Base-by-base conservation (phyloP, 225 moss, liverwort and hornwort species). In the Marchantia polymorpha region DNA sequence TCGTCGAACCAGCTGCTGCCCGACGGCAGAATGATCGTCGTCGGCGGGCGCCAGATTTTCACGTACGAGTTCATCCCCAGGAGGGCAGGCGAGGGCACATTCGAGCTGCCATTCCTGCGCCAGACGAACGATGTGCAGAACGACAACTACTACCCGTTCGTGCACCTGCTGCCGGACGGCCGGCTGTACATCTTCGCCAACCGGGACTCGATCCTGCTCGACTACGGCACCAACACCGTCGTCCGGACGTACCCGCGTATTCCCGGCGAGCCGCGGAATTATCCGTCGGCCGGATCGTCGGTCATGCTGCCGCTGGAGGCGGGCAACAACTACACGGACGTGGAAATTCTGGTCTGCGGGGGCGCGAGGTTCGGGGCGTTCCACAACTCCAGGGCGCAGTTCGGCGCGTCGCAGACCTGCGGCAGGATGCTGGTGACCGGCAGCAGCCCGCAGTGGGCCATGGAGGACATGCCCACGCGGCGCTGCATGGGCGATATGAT, bases 401-500 rank as follows among this genome's bases (percentile, higher is more conserved):
- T 87, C 20, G 71, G 78, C 0, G 91, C 91, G 12, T 87, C 84
- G 7, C 16, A 81, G 8, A 85, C 80, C 14, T 95, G 95, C 56
- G 95, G 95, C 0, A 77, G 92, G 53, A 89, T 95, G 12, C 78
- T 27, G 0, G 69, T 77, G 3, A 90, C 86, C 4, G 77, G 51
- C 1, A n/a, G 49, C 0, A 52, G 83, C 50, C 86, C 95, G 0
- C 0, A 31, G 8, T 95, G 93, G 93, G 51, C 20, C 14, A 92
- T 95, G 81, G 95, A 93, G 83, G 83, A 76, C 17, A 95, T 95
- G 93, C 95, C 95, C 7, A 51, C 65, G 25, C 50, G 78, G 22
- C 83, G 95, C 31, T 69, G 72, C 2, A 92, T 95, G 95, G 92
- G 91, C 3, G 93, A 92, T 17, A 95, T 93, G 95, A 6, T 95